Conservation (phyloP, 257 asterid species). For the Forsythia suspensa region DNA sequence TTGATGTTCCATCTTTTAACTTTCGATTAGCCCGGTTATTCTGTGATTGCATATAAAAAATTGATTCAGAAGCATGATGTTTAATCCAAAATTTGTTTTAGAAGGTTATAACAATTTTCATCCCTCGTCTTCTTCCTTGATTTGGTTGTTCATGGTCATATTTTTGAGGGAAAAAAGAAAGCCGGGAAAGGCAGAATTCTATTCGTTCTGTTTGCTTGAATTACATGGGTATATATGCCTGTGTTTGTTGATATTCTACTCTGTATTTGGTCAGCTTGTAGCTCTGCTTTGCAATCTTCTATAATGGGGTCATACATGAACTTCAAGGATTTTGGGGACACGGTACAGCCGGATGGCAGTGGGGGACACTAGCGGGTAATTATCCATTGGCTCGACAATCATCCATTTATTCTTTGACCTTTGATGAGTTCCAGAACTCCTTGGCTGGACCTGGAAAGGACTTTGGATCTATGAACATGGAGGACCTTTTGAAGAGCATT, state of each 20-base stretch:
- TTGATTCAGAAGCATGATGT: background rate
- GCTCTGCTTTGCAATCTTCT: conserved; percentile 26
- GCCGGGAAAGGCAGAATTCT: background rate
- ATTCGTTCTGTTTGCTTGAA: background rate
- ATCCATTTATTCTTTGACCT: conserved; percentile 74
- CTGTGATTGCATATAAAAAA: background rate
- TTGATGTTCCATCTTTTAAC: background rate
- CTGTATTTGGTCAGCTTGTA: conserved; percentile 32
- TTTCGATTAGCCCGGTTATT: background rate
- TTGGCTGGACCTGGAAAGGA: conserved; percentile 78
- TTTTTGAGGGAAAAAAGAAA: background rate
- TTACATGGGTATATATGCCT: background rate
- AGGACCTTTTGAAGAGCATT: conserved; percentile 80
- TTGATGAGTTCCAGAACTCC: conserved; percentile 85
- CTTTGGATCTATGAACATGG: conserved; percentile 94
- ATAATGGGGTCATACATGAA: conserved; percentile 77
- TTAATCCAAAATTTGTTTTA: background rate
- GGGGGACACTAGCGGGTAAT: conserved; percentile 42
- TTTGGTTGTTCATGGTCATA: background rate
- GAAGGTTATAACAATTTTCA: background rate
- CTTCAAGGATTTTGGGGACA: conserved; percentile 65
- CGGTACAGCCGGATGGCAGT: conserved; percentile 46
- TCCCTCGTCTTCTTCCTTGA: background rate
- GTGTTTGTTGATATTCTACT: background rate
- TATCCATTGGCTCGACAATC: conserved; percentile 69